Conservation (phyloP, 768 basidiomycete species). For the Crucibulum laeve region DNA sequence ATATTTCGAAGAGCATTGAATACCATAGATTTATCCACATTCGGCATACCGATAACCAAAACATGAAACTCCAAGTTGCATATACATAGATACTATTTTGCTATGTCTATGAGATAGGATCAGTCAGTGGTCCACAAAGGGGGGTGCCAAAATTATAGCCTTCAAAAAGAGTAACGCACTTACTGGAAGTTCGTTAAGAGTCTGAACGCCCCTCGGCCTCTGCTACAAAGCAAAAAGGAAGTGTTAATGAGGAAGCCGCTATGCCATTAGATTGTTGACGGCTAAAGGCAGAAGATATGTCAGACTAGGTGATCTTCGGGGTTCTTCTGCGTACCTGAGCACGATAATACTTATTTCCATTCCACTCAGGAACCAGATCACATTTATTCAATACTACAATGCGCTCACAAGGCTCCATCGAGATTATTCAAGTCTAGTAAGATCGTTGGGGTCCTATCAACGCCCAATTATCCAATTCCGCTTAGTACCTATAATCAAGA, state of each 20-base stretch:
- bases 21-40: slow-evolving; percentile 95
- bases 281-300: slow-evolving; percentile 40
- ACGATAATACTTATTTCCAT: slow-evolving; percentile 68
- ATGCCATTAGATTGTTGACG: slow-evolving; percentile 67
- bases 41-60: slow-evolving; percentile 97
- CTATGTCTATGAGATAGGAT: slow-evolving; percentile 46
- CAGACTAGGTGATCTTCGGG: not conserved
- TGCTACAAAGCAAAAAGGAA: slow-evolving; percentile 73
- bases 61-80: slow-evolving; percentile 79
- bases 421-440: slow-evolving; percentile 31
- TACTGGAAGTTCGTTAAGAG: slow-evolving; percentile 63
- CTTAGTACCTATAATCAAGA: slow-evolving; percentile 43
- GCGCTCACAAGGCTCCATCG: slow-evolving; percentile 62
- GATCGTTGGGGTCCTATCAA: slow-evolving; percentile 47
- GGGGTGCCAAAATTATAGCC: slow-evolving; percentile 4
- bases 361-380: slow-evolving; percentile 87
- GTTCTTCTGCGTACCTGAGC: not conserved
- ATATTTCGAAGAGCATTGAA: slow-evolving; percentile 85
- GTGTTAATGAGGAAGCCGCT: slow-evolving; percentile 66
- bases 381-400: slow-evolving; percentile 91
- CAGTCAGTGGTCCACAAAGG: slow-evolving; percentile 5
- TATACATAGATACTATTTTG: slow-evolving; percentile 65
- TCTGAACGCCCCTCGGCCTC: slow-evolving; percentile 57
- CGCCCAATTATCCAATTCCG: slow-evolving; percentile 67
- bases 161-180: slow-evolving; percentile 46